Evolutionary conservation across 768 basidiomycete species (phyloP).

Genomic region (Leucogyrophana mollusca): DNA sequence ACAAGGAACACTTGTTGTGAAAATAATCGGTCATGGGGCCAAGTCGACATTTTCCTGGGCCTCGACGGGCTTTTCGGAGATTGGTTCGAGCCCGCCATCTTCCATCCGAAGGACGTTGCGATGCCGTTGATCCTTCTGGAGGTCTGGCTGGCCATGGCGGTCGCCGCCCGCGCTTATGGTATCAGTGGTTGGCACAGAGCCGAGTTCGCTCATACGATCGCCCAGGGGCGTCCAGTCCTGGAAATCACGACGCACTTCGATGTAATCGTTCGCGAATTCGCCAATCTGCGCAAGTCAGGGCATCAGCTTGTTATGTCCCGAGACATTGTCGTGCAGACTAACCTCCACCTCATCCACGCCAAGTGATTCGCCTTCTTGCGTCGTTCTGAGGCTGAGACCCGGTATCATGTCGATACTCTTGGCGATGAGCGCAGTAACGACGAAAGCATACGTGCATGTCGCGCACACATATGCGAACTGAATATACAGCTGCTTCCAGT

Average conservation of each 20-base stretch:
- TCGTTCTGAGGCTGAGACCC: conserved; percentile 53
- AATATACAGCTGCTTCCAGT: conserved; percentile 79
- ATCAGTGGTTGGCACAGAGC: conserved; percentile 4
- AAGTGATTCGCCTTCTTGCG: conserved; percentile 54
- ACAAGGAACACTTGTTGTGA: no score
- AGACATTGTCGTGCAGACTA: conserved; percentile 12
- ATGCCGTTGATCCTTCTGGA: conserved; percentile 3
- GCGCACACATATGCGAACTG: conserved; percentile 68
- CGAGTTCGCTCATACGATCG: conserved; percentile 8
- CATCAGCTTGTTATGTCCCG: background rate
- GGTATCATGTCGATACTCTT: conserved; percentile 57
- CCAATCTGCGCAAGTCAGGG: conserved; percentile 45
- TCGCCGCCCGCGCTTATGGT: conserved; percentile 29
- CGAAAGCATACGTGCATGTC: conserved; percentile 56
- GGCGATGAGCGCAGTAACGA: conserved; percentile 58
- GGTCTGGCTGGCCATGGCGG: conserved; percentile 37
- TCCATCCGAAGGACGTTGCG: conserved; percentile 5
- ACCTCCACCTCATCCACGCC: conserved; percentile 78
- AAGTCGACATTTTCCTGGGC: no score
- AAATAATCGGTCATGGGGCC: no score
- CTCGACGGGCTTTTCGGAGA: conserved; percentile 7
- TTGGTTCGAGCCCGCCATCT: conserved; percentile 11
- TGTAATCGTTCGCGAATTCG: conserved; percentile 69
- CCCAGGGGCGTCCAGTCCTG: conserved; percentile 48
- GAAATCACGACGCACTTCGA: conserved; percentile 67